Base-by-base conservation (phyloP, 2,329 filamentous ascomycete genomes). In the Diaporthe capsici region DNA sequence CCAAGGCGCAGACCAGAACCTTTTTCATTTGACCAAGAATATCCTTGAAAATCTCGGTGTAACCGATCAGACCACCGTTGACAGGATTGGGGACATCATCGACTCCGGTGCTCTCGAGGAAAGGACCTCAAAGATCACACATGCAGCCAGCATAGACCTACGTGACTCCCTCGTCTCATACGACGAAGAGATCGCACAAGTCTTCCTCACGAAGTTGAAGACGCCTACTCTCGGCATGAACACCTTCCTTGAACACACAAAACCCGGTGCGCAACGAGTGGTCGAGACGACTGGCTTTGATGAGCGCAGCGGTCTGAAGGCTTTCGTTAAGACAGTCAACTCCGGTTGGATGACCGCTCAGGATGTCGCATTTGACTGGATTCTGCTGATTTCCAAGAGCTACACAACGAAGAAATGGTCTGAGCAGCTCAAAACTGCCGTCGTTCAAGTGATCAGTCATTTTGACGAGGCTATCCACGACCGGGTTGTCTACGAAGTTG, bases 231-330 rank as follows among this genome's bases (percentile, higher is more conserved):
- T 90, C 42, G 90, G 90, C 12, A 84, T 92, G 22, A 90, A 89
- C 1, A 91, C 90, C 5, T 93, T 93, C 78, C 85, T 93, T 5
- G 91, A 93, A 78, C 90, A 93, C 79, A 88, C 90, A 1, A 92
- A 92, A 78, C 85, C 88, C 0, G 87, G 87, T 4, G 86, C 89
- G 0, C 87, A 90, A 78, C 87, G 89, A 68, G 84, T 86, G 31
- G 83, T 84, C 1, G 86, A 85, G n/a, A 85, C 84, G 3, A 84
- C 87, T 0, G 78, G 81, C 0, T 91, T 92, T 76, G 86, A 90
- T 28, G 90, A 91, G 72, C 83, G 84, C 1, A 86, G 86, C 57
- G 90, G 90, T 0, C 81, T 94, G 6, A 83, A 83, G 39, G 78
- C 83, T 0, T 93, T 93, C 79, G 87, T 89, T 1, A 82, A 85